Evolutionary conservation across 2,329 filamentous ascomycete genomes (phyloP).

Genomic region (Penicillium sp.): DNA sequence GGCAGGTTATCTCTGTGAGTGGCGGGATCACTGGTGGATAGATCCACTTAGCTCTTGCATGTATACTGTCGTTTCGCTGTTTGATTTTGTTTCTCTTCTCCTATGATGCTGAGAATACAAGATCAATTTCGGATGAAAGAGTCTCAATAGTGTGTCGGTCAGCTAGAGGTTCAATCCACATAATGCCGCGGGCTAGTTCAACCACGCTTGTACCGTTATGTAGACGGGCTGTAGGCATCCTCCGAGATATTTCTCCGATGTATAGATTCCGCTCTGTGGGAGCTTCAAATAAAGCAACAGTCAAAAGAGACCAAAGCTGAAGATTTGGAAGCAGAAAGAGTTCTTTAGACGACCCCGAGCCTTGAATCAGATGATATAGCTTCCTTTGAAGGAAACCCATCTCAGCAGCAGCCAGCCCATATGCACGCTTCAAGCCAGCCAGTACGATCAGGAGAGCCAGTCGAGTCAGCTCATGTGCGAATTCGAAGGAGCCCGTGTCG

Average conservation of each 20-base stretch:
- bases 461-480: constrained; percentile 8
- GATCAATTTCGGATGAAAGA: too few species aligned
- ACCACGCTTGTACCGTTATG: background rate
- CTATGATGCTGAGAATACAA: too few species aligned
- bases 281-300: background rate
- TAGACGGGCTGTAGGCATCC: background rate
- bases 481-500: background rate
- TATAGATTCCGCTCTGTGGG: background rate
- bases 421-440: constrained; percentile 9
- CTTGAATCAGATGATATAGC: background rate
- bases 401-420: constrained; percentile 10
- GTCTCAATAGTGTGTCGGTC: background rate
- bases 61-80: too few species aligned
- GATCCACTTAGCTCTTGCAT: too few species aligned
- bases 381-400: constrained; percentile 4
- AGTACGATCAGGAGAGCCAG: constrained; percentile 14
- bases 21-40: constrained; percentile 31
- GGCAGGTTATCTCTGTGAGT: constrained; percentile 43
- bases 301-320: constrained; percentile 6
- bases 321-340: background rate
- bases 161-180: constrained; percentile 7
- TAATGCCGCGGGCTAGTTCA: background rate
- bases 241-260: background rate
- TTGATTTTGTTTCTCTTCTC: too few species aligned
- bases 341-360: background rate